Percentiles rank a stretch among this genome's conserved stretches.
Conservation (phyloP, 441 rosid genomes). For the Melastoma candidum region DNA sequence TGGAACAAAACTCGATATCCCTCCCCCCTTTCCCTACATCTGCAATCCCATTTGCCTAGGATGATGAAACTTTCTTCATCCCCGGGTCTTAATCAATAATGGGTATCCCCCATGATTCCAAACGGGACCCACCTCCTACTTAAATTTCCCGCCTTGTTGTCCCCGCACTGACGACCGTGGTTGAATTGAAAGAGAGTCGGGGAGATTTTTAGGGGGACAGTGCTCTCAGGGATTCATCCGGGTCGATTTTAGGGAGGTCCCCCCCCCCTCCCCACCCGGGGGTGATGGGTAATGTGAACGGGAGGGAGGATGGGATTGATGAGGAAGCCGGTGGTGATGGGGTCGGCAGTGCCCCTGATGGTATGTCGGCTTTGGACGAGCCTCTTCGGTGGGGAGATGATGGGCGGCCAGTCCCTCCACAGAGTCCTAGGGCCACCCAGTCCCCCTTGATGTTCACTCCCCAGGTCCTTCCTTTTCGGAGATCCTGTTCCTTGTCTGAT, state of each 20-base stretch:
- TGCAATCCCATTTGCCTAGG: too few relatives aligned
- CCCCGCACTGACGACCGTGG: too few relatives aligned
- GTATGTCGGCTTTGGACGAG: constrained; percentile 36
- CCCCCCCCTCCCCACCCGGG: not conserved
- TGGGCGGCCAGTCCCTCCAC: constrained; percentile 93
- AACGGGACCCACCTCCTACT: too few relatives aligned
- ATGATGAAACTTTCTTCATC: too few relatives aligned
- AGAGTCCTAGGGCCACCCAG: constrained; percentile 71
- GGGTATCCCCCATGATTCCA: too few relatives aligned
- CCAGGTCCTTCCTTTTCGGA: constrained; percentile 38
- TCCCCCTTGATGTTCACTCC: constrained; percentile 93
- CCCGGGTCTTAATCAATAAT: too few relatives aligned
- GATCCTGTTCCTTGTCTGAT: not conserved
- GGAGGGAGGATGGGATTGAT: constrained; percentile 60
- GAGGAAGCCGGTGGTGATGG: constrained; percentile 27
- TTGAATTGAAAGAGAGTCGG: too few relatives aligned
- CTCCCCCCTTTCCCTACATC: too few relatives aligned
- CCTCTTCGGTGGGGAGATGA: constrained; percentile 26
- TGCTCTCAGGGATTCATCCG: not conserved
- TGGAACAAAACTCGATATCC: too few relatives aligned
- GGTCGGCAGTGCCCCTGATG: constrained; percentile 21
- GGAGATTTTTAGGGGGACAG: too few relatives aligned
- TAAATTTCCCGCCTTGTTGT: too few relatives aligned
- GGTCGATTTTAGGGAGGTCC: not conserved
- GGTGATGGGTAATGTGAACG: constrained; percentile 93